Evolutionary conservation across 1,284 basidiomycete genomes (phyloP).

Genomic region (Bondarzewia mesenterica): DNA sequence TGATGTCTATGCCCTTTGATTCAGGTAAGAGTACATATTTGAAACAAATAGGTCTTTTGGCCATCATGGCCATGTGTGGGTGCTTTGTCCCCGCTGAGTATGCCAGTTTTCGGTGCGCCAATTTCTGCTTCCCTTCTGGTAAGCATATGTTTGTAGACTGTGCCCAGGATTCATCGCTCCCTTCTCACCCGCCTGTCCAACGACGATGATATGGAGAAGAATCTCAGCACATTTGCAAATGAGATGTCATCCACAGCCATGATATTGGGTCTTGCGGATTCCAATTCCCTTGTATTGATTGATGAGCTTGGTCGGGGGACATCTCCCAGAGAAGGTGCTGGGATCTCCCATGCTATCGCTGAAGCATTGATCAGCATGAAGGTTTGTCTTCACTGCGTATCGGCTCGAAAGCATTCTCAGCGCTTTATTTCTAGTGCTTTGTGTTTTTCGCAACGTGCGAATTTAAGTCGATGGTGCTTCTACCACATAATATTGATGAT

Average conservation of each 20-base stretch:
- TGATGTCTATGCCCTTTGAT: neutral
- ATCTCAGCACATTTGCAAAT: constrained; percentile 85
- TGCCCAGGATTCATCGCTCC: constrained; percentile 64
- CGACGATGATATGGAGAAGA: constrained; percentile 85
- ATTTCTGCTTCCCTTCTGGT: neutral
- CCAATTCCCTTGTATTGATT: constrained; percentile 70
- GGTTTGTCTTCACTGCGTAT: constrained; percentile 29
- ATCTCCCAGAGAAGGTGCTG: constrained; percentile 79
- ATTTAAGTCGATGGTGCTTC: too few relatives aligned
- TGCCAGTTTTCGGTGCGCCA: constrained; percentile 65
- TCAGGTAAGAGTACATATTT: constrained; percentile 89
- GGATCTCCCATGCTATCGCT: constrained; percentile 88
- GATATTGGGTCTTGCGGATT: constrained; percentile 79
- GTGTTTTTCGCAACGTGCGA: constrained; percentile 87
- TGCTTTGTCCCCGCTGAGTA: constrained; percentile 90
- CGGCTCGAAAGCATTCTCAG: too few relatives aligned
- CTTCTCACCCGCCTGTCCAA: constrained; percentile 86
- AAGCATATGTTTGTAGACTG: neutral
- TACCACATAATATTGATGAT: too few relatives aligned
- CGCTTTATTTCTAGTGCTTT: constrained; percentile 51
- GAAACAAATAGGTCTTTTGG: constrained; percentile 77
- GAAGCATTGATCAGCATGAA: constrained; percentile 75
- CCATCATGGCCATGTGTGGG: constrained; percentile 82
- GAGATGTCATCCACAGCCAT: constrained; percentile 89
- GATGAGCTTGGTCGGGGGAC: constrained; percentile 92